Evolutionary conservation across 306 rosid genomes (phyloP).

Genomic region (Glycine latifolia): DNA sequence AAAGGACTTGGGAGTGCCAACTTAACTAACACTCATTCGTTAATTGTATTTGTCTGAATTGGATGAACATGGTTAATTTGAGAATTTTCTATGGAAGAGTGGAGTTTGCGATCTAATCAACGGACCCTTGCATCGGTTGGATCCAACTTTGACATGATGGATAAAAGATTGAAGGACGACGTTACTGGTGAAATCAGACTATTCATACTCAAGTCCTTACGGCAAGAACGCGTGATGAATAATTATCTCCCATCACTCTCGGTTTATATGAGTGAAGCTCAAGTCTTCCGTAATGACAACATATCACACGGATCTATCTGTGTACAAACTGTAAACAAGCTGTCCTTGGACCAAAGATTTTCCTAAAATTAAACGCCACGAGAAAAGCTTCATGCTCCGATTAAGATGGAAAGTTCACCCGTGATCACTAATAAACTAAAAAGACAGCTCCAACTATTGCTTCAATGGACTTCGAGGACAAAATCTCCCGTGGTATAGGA

Average conservation of each 20-base stretch:
- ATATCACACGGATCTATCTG: not conserved
- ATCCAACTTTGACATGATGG: not conserved
- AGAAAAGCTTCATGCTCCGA: not conserved
- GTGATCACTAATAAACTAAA: slow-evolving; percentile 1
- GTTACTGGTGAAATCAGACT: not conserved
- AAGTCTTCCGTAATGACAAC: not conserved
- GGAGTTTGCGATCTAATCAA: too few relatives aligned
- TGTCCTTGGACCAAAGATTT: not conserved
- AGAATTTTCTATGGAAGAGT: too few relatives aligned
- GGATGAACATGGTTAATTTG: not conserved
- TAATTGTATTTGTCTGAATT: not conserved
- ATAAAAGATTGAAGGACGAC: not conserved
- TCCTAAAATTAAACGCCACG: not conserved
- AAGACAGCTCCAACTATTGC: not conserved
- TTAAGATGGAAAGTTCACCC: not conserved
- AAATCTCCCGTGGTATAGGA: not conserved
- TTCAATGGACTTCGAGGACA: not conserved
- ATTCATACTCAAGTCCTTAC: not conserved
- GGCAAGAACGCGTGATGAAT: not conserved
- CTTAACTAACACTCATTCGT: not conserved
- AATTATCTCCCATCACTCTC: not conserved
- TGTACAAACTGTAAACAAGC: not conserved
- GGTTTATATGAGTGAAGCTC: not conserved
- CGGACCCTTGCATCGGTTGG: not conserved
- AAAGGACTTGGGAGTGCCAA: not conserved